phyloP scores from a whole-genome alignment of 2,329 filamentous ascomycete genomes.

The Eutypella sp. region DNA sequence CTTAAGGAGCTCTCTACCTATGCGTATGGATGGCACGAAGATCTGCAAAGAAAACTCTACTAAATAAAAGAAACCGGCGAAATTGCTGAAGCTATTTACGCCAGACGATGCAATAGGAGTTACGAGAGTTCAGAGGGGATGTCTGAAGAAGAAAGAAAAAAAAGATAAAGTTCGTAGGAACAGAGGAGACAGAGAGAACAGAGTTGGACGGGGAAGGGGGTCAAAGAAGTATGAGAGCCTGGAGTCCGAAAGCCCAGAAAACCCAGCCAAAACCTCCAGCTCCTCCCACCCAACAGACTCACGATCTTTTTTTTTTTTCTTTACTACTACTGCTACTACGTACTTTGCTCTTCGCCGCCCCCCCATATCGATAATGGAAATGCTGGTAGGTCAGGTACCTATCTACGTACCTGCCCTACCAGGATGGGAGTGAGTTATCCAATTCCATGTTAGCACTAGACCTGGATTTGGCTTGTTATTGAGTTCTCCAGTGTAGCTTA shows the following conservation, averaged over 20 bases:
- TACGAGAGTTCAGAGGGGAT: background rate
- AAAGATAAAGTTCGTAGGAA: background rate
- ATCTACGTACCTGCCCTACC: no score
- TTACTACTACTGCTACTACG: background rate
- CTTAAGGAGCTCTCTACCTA: background rate
- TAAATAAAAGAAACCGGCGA: no score
- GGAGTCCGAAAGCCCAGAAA: no score
- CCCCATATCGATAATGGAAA: no score
- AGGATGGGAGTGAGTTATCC: no score
- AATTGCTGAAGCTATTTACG: background rate
- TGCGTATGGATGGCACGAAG: background rate
- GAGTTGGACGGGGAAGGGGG: background rate
- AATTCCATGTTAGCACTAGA: no score
- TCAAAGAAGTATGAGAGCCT: background rate
- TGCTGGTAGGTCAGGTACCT: no score
- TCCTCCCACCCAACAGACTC: background rate
- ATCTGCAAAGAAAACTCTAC: no score
- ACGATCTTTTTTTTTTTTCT: background rate
- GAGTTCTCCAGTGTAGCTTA: no score
- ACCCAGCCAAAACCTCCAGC: background rate
- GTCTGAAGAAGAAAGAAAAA: background rate
- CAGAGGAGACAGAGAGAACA: no score
- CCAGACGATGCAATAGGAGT: background rate
- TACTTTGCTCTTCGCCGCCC: background rate
- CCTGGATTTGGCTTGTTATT: no score